Base-by-base conservation (phyloP, 306 rosid genomes). In the Cicer bijugum region DNA sequence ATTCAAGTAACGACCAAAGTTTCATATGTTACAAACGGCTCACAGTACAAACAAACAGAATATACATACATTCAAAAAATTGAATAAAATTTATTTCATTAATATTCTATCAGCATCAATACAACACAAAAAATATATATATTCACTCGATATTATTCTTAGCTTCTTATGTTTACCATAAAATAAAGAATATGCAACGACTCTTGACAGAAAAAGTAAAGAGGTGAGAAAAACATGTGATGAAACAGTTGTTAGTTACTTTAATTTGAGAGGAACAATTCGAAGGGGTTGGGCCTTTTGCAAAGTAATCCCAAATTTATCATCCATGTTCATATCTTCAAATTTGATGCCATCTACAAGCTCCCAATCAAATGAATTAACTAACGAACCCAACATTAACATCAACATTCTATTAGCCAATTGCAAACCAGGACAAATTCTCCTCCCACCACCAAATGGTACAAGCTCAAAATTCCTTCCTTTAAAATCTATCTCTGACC, bases 311-410 rank as follows among this genome's bases (percentile, higher is more conserved):
- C 77, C 82, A 15, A 78, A 78, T 15, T 62, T 71, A 42, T 78
- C 72, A 15, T 51, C 40, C 77, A 78, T 61, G 9, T 71, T 16
- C 1, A 71, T 71, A 16, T 78, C 50, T 50, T 78, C 12, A 2
- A 57, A 2, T 42, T 50, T 42, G 38, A 59, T 48, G 19, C 12
- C 65, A 40, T 39, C 47, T 15, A 51, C 48, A 61, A 78, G 82
- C 77, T 78, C 71, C 82, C 82, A 78, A 50, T 70, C 82, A 7
- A 78, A 78, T 1, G 72, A 69, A 48, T 78, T 78, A 23, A 62
- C 39, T 1, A 78, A 5, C 9, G 72, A 78, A 53, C 72, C 77
- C 51, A 78, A 71, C 59, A 78, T 62, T 20, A 78, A 33, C 2
- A 38, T 4, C 45, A 78, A 33, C 77, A 71, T 78, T 23, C 82